These are phyloP conservation scores for Trichophyton verrucosum DNA, from an alignment of 2,329 filamentous ascomycete genomes.

Conservation along the genomic window DNA sequence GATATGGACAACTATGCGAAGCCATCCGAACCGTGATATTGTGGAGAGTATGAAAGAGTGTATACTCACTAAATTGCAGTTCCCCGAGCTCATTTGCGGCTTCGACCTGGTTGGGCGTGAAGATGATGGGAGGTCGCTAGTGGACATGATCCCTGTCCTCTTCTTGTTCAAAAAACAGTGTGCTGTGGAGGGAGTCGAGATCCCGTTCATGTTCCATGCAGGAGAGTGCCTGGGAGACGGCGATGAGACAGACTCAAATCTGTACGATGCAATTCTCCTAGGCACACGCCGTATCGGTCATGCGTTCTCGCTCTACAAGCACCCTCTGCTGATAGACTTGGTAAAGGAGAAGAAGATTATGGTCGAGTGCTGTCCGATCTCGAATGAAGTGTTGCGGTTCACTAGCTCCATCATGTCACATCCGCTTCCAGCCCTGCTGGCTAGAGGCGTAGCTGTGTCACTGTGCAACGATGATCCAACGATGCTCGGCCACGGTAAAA, in stretches of 20 bases:
- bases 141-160: slow-evolving; percentile 66
- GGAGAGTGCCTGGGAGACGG: slow-evolving; percentile 78
- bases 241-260: slow-evolving; percentile 62
- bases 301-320: slow-evolving; percentile 78
- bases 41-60: slow-evolving; percentile 77
- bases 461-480: slow-evolving; percentile 86
- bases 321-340: slow-evolving; percentile 77
- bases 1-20: slow-evolving; percentile 70
- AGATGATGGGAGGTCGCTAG: slow-evolving; percentile 61
- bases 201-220: slow-evolving; percentile 94
- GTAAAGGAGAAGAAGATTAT: slow-evolving; percentile 80
- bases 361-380: slow-evolving; percentile 81
- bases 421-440: slow-evolving; percentile 48
- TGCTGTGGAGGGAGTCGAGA: slow-evolving; percentile 59
- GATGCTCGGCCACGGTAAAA: slow-evolving; percentile 69
- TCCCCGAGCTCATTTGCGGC: slow-evolving; percentile 33
- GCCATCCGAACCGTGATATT: slow-evolving; percentile 51
- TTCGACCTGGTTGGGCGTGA: slow-evolving; percentile 88
- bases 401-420: slow-evolving; percentile 65
- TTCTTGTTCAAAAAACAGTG: slow-evolving; percentile 92
- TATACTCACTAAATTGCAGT: slow-evolving; percentile 60
- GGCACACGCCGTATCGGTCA: slow-evolving; percentile 84
- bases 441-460: slow-evolving; percentile 40
- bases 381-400: slow-evolving; percentile 73
- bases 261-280: slow-evolving; percentile 79